Conservation (phyloP, 23 red algal species). For the Chondrus crispus region DNA sequence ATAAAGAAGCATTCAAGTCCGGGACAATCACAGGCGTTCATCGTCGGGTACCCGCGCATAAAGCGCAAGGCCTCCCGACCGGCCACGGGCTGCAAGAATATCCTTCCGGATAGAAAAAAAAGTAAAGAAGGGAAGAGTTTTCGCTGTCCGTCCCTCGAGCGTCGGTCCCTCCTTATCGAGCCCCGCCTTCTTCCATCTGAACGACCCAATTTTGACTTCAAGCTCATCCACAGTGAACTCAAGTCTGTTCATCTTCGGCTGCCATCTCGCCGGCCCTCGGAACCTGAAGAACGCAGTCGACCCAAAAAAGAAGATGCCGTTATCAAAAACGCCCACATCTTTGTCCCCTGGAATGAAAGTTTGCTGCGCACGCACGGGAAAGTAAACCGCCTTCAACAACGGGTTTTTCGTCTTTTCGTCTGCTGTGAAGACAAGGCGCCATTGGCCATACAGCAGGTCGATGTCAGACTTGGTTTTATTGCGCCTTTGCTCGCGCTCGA, state of each 20-base stretch:
- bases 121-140: conserved; percentile 61
- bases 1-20: no score
- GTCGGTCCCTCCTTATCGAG: not conserved
- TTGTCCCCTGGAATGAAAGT: conserved; percentile 22
- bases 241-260: conserved; percentile 5
- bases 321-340: conserved; percentile 44
- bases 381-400: conserved; percentile 17
- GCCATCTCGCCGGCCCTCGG: conserved; percentile 52
- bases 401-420: not conserved
- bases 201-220: not conserved
- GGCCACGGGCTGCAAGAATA: conserved; percentile 42
- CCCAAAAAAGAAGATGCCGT: conserved; percentile 24
- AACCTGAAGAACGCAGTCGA: not conserved
- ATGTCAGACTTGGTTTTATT: conserved; percentile 21
- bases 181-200: conserved; percentile 14
- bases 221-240: conserved; percentile 29
- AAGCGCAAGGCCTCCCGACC: conserved; percentile 47
- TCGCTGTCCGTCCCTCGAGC: conserved; percentile 1
- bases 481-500: conserved; percentile 47
- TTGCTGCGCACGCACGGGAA: conserved; percentile 51
- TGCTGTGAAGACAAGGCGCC: conserved; percentile 51
- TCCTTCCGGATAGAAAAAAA: conserved; percentile 43
- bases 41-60: conserved; percentile 24
- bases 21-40: not conserved
- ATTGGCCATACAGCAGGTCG: conserved; percentile 24